phyloP scores from a whole-genome alignment of 257 asterid genomes.

The Osmanthus fragrans region DNA sequence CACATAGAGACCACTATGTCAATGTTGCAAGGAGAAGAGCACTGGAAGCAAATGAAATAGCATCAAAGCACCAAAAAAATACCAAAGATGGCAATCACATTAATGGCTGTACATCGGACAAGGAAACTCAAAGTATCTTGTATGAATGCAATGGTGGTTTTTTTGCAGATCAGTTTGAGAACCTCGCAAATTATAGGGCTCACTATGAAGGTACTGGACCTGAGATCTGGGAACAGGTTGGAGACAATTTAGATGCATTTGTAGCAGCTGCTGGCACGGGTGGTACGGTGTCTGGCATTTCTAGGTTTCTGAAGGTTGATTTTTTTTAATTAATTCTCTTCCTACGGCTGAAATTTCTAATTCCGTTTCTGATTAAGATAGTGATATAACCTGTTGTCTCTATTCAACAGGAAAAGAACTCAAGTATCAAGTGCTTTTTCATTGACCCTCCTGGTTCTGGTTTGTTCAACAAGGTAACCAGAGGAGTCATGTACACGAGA shows the following conservation, averaged over 20 bases:
- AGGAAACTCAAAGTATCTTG: constrained; percentile 32
- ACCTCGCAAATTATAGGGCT: constrained; percentile 89
- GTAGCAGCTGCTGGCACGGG: constrained; percentile 99
- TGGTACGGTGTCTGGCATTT: constrained; percentile 90
- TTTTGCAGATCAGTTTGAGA: constrained; percentile 95
- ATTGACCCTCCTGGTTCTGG: constrained; percentile 98
- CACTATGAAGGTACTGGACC: constrained; percentile 96
- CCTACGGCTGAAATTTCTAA: neutral
- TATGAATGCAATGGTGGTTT: constrained; percentile 72
- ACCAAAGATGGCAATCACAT: constrained; percentile 25
- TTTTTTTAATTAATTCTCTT: constrained; percentile 4
- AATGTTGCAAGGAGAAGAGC: constrained; percentile 96
- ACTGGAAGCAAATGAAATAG: constrained; percentile 62
- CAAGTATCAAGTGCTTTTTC: constrained; percentile 73
- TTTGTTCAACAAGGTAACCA: constrained; percentile 86
- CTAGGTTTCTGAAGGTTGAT: constrained; percentile 77
- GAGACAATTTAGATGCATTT: constrained; percentile 81
- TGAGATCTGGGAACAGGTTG: constrained; percentile 86
- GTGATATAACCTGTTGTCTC: constrained; percentile 8
- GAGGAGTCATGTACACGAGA: constrained; percentile 94
- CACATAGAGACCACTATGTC: constrained; percentile 88
- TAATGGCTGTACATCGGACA: constrained; percentile 26
- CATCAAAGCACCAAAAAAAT: constrained; percentile 36
- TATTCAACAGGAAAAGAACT: constrained; percentile 61
- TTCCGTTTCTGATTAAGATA: neutral